Conservation (phyloP, 768 basidiomycete genomes). For the Lyophyllum semitale region DNA sequence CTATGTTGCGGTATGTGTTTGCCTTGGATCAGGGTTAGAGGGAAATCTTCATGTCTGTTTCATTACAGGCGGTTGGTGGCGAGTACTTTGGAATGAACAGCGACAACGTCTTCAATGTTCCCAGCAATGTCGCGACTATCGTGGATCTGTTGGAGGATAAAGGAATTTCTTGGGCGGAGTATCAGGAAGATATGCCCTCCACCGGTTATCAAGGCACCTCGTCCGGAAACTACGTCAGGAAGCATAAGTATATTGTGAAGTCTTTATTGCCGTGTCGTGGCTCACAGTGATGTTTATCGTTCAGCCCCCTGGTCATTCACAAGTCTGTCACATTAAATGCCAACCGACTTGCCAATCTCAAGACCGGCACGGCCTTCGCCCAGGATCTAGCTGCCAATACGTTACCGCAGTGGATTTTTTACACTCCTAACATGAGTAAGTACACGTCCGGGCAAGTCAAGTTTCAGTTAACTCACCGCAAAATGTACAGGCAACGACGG, state of each 20-base stretch:
- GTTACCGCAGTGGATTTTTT: constrained; percentile 61
- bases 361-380: constrained; percentile 67
- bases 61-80: constrained; percentile 11
- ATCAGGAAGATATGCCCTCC: constrained; percentile 59
- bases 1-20: constrained; percentile 38
- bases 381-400: constrained; percentile 49
- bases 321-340: constrained; percentile 48
- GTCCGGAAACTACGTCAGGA: constrained; percentile 31
- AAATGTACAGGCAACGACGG: constrained; percentile 47
- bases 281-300: not conserved
- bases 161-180: constrained; percentile 60
- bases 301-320: constrained; percentile 46
- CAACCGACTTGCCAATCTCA: constrained; percentile 42
- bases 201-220: constrained; percentile 48
- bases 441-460: no score
- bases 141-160: constrained; percentile 62
- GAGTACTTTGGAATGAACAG: constrained; percentile 39
- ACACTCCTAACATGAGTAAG: constrained; percentile 58
- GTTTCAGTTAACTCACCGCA: not conserved
- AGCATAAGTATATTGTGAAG: constrained; percentile 28
- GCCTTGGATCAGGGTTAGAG: constrained; percentile 2
- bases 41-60: not conserved
- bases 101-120: constrained; percentile 41
- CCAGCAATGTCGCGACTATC: constrained; percentile 53
- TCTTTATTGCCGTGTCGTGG: not conserved